These are phyloP conservation scores for Metschnikowia bowlesiae DNA, from an alignment of 805 yeast species.

Conservation along the genomic window DNA sequence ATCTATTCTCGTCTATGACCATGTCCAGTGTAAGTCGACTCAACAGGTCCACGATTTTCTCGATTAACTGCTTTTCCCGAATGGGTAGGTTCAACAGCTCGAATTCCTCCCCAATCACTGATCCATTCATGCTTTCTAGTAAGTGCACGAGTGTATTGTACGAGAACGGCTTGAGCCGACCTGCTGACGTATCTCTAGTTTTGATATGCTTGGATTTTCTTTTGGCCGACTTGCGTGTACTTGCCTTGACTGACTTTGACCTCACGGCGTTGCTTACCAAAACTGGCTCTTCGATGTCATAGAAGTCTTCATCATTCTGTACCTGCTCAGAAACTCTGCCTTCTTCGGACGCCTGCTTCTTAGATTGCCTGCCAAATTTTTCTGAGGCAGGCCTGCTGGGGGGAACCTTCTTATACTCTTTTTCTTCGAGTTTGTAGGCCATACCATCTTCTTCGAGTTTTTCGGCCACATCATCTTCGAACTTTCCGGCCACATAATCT, in stretches of 20 bases:
- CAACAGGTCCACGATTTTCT: conserved; percentile 79
- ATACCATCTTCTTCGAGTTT: too few species aligned
- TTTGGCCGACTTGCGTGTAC: conserved; percentile 17
- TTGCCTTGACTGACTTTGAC: conserved; percentile 27
- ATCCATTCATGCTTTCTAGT: conserved; percentile 56
- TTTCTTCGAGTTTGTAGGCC: too few species aligned
- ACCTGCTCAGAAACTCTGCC: not conserved
- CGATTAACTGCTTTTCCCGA: conserved; percentile 74
- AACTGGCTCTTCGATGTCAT: conserved; percentile 36
- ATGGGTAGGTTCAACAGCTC: conserved; percentile 66
- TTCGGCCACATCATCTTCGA: not conserved
- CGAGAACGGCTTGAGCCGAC: conserved; percentile 33
- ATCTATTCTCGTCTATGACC: conserved; percentile 77
- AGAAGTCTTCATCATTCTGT: conserved; percentile 26
- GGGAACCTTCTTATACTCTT: too few species aligned
- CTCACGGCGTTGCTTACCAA: conserved; percentile 27
- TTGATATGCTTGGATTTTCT: conserved; percentile 16
- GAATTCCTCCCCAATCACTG: conserved; percentile 66
- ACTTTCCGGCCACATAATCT: too few species aligned
- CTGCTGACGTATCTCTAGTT: conserved; percentile 6
- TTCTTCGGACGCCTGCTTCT: not conserved
- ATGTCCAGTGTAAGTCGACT: conserved; percentile 86
- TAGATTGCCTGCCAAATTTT: too few species aligned
- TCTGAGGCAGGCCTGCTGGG: too few species aligned
- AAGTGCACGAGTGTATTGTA: conserved; percentile 46